Conservation (phyloP, 192 early-diverging fungal species). For the Coemansia biformis region DNA sequence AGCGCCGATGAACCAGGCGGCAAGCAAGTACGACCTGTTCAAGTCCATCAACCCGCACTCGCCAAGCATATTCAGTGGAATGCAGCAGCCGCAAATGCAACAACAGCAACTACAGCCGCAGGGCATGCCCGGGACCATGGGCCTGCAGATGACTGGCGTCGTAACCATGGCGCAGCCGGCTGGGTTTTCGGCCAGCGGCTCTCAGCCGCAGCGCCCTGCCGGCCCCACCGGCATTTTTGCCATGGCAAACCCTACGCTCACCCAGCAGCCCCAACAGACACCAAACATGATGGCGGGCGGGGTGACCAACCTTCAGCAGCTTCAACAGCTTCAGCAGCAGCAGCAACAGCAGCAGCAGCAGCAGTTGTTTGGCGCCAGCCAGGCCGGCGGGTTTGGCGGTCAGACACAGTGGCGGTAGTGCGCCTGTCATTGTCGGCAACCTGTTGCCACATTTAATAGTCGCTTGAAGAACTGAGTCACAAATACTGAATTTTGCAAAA, state of each 20-base stretch:
- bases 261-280: too few species aligned
- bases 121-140: too few species aligned
- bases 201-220: too few species aligned
- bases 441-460: too few species aligned
- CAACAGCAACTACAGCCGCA: neutral
- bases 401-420: conserved; percentile 23
- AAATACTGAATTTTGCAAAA: too few species aligned
- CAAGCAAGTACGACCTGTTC: conserved; percentile 40
- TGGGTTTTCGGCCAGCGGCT: too few species aligned
- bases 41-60: conserved; percentile 40
- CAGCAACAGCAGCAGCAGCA: conserved; percentile 14
- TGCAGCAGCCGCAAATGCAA: conserved; percentile 22
- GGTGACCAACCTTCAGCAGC: too few species aligned
- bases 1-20: conserved; percentile 3
- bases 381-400: conserved; percentile 13
- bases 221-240: conserved; percentile 33
- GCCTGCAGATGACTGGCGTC: too few species aligned
- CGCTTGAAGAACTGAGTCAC: too few species aligned
- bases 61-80: conserved; percentile 29
- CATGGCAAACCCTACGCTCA: conserved; percentile 27
- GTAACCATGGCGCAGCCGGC: too few species aligned
- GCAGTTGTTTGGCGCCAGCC: conserved; percentile 18
- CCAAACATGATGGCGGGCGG: too few species aligned
- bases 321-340: conserved; percentile 18
- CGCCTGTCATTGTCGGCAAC: too few species aligned